Conservation (phyloP, 148 eudicot species). For the Rhododendron ovatum region DNA sequence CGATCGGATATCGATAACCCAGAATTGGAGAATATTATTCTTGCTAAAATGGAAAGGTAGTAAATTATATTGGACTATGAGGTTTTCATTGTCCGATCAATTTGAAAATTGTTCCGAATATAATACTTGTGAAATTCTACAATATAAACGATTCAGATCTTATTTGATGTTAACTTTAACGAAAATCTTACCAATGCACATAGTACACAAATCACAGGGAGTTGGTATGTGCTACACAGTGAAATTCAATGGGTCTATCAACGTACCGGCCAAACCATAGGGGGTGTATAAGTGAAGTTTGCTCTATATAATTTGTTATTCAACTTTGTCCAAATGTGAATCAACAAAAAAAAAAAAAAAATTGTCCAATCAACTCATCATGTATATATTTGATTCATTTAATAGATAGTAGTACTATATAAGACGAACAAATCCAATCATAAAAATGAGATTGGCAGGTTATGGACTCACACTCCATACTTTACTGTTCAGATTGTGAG, state of each 20-base stretch:
- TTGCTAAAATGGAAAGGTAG: not conserved
- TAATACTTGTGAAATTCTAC: too few species aligned
- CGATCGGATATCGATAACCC: too few species aligned
- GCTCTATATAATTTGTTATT: not conserved
- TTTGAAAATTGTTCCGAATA: not conserved
- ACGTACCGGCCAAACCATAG: not conserved
- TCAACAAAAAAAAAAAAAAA: too few species aligned
- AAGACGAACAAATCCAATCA: not conserved
- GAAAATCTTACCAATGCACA: not conserved
- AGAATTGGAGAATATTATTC: too few species aligned
- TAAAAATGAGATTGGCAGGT: not conserved
- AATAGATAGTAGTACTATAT: too few species aligned
- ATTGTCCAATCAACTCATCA: too few species aligned
- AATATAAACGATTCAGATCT: too few species aligned
- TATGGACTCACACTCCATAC: not conserved
- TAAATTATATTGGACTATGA: not conserved
- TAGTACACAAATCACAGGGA: not conserved
- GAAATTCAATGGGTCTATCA: not conserved
- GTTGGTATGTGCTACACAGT: too few species aligned
- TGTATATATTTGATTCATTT: too few species aligned
- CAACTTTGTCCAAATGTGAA: not conserved
- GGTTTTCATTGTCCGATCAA: not conserved
- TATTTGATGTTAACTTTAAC: not conserved
- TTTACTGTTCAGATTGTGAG: not conserved
- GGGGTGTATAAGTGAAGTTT: not conserved